These are phyloP conservation scores for Fusarium albosuccineum DNA, from an alignment of 2,329 filamentous ascomycete species.

Conservation along the genomic window DNA sequence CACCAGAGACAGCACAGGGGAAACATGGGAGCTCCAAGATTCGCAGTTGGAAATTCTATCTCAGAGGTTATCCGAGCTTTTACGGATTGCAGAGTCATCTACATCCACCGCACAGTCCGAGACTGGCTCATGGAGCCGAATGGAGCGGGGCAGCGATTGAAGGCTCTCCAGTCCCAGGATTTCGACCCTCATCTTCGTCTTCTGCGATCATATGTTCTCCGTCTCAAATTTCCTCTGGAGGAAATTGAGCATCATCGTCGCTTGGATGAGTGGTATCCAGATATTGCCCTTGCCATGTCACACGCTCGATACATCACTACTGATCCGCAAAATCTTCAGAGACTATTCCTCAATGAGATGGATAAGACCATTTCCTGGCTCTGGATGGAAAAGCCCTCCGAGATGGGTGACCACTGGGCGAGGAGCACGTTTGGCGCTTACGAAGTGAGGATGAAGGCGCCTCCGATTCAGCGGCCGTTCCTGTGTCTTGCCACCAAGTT, in stretches of 20 bases:
- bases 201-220: slow-evolving; percentile 51
- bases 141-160: slow-evolving; percentile 39
- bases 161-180: neutral
- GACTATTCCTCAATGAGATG: slow-evolving; percentile 38
- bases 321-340: slow-evolving; percentile 28
- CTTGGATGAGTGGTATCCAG: slow-evolving; percentile 56
- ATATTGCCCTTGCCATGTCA: slow-evolving; percentile 53
- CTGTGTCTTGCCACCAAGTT: slow-evolving; percentile 51
- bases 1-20: slow-evolving; percentile 34
- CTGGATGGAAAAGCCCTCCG: slow-evolving; percentile 45
- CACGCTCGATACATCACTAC: slow-evolving; percentile 49
- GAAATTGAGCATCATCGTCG: slow-evolving; percentile 53
- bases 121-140: slow-evolving; percentile 49
- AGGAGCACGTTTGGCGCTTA: slow-evolving; percentile 49
- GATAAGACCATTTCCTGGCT: slow-evolving; percentile 48
- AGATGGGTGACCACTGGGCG: slow-evolving; percentile 52
- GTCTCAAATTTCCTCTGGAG: slow-evolving; percentile 51
- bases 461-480: slow-evolving; percentile 49
- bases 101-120: slow-evolving; percentile 52
- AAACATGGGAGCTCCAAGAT: slow-evolving; percentile 29
- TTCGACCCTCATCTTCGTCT: slow-evolving; percentile 52
- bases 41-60: slow-evolving; percentile 7
- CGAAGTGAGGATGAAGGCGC: slow-evolving; percentile 48
- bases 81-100: slow-evolving; percentile 45
- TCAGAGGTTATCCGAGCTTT: slow-evolving; percentile 10